Base-by-base conservation (phyloP, 371 early-diverging fungal species). In the Batkoa obscura region DNA sequence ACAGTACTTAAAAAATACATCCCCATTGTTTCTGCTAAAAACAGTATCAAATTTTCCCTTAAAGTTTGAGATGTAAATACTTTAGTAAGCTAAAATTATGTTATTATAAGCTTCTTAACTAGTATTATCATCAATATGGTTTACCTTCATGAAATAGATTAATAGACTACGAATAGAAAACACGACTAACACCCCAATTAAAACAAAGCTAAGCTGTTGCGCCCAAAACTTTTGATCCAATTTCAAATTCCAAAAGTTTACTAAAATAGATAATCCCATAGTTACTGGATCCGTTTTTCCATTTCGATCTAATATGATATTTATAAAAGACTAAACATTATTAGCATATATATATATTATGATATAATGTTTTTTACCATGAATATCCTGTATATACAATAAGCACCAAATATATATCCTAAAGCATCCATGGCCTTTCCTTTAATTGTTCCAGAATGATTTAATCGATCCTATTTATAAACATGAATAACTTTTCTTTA, bases 1-100 rank as follows among this genome's bases (percentile, higher is more conserved):
- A 93, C 82, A 0, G 87, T 80, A 34, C 84, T 80, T 23, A 92
- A 66, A 65, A 89, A 89, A 66, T 95, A 95, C 69, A 90, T 83
- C 32, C 90, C 91, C 86, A 94, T 86, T 43, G 88, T 75, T 55
- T 89, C 84, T 0, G 94, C 82, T 39, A 87, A 68, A 52, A 89
- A 77, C 37, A 90, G 62, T 1, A 89, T 74, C 13, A 85, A 68
- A 61, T 75, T 84, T 51, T 72, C 76, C 23, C 76, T 33, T 0
- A 4, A 35, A 52, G 53, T 37, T 17, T 5, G 53, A 35, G 15
- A 32, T 35, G 13, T 51, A 35, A 51, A 32, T 8, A 47, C 45
- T 31, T 45, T 42, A 12, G 15, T 39, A 8, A 38, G 9, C 32
- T 50, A 47, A 13, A 6, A 41, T 23, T 2, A 0, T 10, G 1